phyloP scores from a whole-genome alignment of 129 eudicot species.

The Escallonia herrerae region DNA sequence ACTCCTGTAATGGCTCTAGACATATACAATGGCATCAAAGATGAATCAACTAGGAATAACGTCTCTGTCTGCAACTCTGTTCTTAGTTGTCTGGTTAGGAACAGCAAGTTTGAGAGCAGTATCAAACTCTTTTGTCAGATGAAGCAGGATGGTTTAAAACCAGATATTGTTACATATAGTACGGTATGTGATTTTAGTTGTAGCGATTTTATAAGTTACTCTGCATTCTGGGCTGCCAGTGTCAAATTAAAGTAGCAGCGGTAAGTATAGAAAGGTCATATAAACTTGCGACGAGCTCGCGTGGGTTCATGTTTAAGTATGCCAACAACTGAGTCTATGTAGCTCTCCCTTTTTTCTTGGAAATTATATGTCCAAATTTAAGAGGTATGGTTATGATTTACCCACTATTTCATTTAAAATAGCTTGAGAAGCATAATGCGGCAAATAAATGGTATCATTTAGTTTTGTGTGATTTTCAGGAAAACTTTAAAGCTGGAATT shows the following conservation, averaged over 20 bases:
- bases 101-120: constrained; percentile 55
- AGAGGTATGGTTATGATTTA: too few species aligned
- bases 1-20: constrained; percentile 54
- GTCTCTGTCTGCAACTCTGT: constrained; percentile 78
- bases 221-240: too few species aligned
- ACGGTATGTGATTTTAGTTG: constrained; percentile 43
- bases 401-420: too few species aligned
- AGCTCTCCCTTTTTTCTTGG: too few species aligned
- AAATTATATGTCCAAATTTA: too few species aligned
- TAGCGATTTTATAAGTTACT: too few species aligned
- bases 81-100: constrained; percentile 60
- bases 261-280: too few species aligned
- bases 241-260: too few species aligned
- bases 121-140: constrained; percentile 62
- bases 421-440: too few species aligned
- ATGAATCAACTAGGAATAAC: constrained; percentile 42
- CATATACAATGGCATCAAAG: constrained; percentile 63
- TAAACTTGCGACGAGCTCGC: too few species aligned
- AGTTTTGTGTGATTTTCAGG: background rate
- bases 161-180: constrained; percentile 77
- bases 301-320: too few species aligned
- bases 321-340: too few species aligned
- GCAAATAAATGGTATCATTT: background rate
- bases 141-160: constrained; percentile 69
- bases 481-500: background rate